Percentiles rank a stretch among this genome's conserved stretches.
Evolutionary conservation across 2,329 filamentous ascomycete species (phyloP).

Genomic region (Conoideocrella luteorostrata): DNA sequence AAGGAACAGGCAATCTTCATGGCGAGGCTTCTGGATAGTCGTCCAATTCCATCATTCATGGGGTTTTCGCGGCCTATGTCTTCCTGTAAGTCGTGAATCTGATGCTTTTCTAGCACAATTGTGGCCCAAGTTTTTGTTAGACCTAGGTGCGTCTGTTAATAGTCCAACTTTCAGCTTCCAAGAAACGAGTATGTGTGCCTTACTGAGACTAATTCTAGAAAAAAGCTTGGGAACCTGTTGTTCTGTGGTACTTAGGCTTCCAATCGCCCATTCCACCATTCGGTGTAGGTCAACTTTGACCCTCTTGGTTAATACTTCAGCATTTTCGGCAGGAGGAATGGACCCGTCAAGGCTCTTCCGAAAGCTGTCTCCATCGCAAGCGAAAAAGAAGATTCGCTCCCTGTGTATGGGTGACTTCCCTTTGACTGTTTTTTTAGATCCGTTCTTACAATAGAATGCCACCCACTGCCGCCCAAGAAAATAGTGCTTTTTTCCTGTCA

Average conservation of each 20-base stretch:
- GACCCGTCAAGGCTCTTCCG: constrained; percentile 2
- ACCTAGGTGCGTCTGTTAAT: constrained; percentile 27
- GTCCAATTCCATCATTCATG: constrained; percentile 63
- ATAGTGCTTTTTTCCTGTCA: constrained; percentile 26
- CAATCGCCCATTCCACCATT: constrained; percentile 49
- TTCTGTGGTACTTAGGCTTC: constrained; percentile 33
- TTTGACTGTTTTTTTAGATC: constrained; percentile 32
- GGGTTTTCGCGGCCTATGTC: constrained; percentile 35
- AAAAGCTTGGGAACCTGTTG: constrained; percentile 52
- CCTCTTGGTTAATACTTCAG: constrained; percentile 15
- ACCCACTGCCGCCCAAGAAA: constrained; percentile 42
- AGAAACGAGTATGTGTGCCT: constrained; percentile 9
- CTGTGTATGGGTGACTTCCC: constrained; percentile 4
- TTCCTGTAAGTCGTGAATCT: constrained; percentile 34
- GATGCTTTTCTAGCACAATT: constrained; percentile 34
- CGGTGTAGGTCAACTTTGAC: constrained; percentile 29
- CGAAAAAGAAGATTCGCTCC: constrained; percentile 45
- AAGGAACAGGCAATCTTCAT: constrained; percentile 43
- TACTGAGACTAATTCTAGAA: constrained; percentile 50
- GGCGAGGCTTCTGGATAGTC: constrained; percentile 57
- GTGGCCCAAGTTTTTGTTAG: constrained; percentile 45
- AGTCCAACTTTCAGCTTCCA: background rate
- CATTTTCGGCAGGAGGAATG: constrained; percentile 19
- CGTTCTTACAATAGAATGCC: constrained; percentile 39
- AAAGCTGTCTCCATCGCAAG: constrained; percentile 43